phyloP scores from a whole-genome alignment of 176 grass and related monocot genomes.

The Ampelocalamus luodianensis region DNA sequence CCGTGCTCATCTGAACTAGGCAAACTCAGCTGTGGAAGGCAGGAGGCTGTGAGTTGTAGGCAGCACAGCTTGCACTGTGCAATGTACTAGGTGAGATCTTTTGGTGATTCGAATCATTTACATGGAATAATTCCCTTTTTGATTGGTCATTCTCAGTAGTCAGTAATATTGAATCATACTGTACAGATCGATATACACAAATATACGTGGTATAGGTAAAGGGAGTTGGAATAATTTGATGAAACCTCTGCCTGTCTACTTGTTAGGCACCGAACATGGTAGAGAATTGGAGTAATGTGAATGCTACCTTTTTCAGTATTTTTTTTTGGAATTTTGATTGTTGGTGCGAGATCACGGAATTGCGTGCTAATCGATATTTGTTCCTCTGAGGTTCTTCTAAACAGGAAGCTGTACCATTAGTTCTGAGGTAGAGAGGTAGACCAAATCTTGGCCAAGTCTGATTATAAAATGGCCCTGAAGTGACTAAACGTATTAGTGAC shows the following conservation, averaged over 20 bases:
- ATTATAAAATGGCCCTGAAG: constrained; percentile 49
- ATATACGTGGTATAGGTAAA: constrained; percentile 14
- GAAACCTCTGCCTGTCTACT: constrained; percentile 40
- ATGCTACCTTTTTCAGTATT: constrained; percentile 21
- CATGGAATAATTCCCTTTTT: constrained; percentile 39
- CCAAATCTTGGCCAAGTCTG: constrained; percentile 36
- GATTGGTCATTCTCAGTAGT: constrained; percentile 6
- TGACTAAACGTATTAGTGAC: constrained; percentile 55
- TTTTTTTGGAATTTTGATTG: constrained; percentile 38
- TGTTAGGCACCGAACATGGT: constrained; percentile 52
- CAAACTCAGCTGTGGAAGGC: constrained; percentile 38
- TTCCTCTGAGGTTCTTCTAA: constrained; percentile 36
- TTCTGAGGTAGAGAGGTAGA: constrained; percentile 17
- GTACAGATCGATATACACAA: neutral
- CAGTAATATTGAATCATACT: constrained; percentile 31
- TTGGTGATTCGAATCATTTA: constrained; percentile 21
- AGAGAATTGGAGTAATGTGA: constrained; percentile 33
- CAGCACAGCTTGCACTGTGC: constrained; percentile 33
- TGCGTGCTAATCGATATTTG: constrained; percentile 46
- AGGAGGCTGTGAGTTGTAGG: constrained; percentile 27
- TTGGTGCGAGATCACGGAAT: constrained; percentile 25
- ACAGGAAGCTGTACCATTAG: constrained; percentile 27
- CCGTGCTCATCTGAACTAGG: constrained; percentile 23
- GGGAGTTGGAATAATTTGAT: constrained; percentile 30
- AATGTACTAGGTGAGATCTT: constrained; percentile 15